A percentile compares a stretch with the other conserved stretches of the same genome.
phyloP scores from a whole-genome alignment of 2,329 filamentous ascomycete species.

The Tolypocladium amazonense region DNA sequence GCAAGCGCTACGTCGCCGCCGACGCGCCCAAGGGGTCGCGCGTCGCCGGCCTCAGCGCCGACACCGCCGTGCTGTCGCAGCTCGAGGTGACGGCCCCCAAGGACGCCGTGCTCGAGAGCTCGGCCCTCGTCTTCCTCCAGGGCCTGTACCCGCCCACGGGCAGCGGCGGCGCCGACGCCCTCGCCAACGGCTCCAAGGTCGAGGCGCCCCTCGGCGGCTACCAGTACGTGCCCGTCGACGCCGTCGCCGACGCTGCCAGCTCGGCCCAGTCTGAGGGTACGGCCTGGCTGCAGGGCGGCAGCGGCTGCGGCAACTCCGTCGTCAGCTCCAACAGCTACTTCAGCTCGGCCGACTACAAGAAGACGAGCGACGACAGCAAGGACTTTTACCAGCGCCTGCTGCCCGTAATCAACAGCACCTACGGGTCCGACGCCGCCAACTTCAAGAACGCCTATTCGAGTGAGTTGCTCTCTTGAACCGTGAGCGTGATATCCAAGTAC shows the following conservation, averaged over 20 bases:
- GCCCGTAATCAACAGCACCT: slow-evolving; percentile 45
- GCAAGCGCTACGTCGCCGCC: slow-evolving; percentile 59
- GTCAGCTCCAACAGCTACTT: slow-evolving; percentile 46
- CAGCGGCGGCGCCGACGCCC: slow-evolving; percentile 44
- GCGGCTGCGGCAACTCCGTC: slow-evolving; percentile 43
- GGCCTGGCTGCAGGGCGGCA: slow-evolving; percentile 48
- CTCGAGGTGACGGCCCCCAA: slow-evolving; percentile 61
- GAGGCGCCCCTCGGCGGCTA: slow-evolving; percentile 66
- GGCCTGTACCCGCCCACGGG: slow-evolving; percentile 70
- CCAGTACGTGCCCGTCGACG: slow-evolving; percentile 69
- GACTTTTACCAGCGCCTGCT: slow-evolving; percentile 48
- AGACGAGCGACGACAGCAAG: slow-evolving; percentile 37
- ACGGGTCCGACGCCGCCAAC: slow-evolving; percentile 29
- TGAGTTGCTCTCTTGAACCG: slow-evolving; percentile 22
- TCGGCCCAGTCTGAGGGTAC: slow-evolving; percentile 43
- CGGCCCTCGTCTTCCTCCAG: slow-evolving; percentile 71
- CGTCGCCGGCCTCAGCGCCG: slow-evolving; percentile 55
- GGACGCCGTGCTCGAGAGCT: slow-evolving; percentile 71
- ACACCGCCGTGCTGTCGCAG: slow-evolving; percentile 59
- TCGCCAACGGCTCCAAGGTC: slow-evolving; percentile 61
- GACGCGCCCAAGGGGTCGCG: slow-evolving; percentile 40
- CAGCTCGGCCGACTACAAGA: slow-evolving; percentile 32
- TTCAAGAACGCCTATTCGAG: slow-evolving; percentile 54
- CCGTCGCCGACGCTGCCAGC: slow-evolving; percentile 43
- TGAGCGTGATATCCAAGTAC: background rate